Evolutionary conservation across 768 basidiomycete genomes (phyloP).

Genomic region (Boletus tomentosulus): DNA sequence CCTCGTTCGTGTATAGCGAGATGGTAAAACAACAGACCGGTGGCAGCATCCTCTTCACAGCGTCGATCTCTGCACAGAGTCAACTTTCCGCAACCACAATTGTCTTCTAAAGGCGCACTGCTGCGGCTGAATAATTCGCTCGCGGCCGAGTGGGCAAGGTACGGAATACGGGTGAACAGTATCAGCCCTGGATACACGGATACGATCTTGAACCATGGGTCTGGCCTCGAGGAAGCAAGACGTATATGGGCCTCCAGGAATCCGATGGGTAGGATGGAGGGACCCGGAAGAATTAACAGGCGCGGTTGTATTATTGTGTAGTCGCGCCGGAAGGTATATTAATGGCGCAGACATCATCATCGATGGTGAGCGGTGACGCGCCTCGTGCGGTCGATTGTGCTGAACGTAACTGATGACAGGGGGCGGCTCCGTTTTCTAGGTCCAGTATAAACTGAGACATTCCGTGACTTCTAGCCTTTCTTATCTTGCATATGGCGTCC

Average conservation of each 20-base stretch:
- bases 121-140: conserved; percentile 38
- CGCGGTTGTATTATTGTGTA: neutral
- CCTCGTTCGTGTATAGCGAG: conserved; percentile 21
- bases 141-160: conserved; percentile 39
- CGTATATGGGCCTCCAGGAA: conserved; percentile 37
- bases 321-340: neutral
- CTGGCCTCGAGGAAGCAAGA: conserved; percentile 30
- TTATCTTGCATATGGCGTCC: neutral
- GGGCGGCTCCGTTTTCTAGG: conserved; percentile 33
- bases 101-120: conserved; percentile 39
- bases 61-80: conserved; percentile 42
- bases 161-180: conserved; percentile 42
- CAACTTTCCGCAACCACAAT: conserved; percentile 41
- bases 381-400: conserved; percentile 22
- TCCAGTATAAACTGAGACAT: neutral
- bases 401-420: conserved; percentile 5
- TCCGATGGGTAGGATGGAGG: conserved; percentile 42
- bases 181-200: conserved; percentile 28
- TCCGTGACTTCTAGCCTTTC: neutral
- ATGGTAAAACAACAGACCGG: conserved; percentile 41
- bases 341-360: neutral
- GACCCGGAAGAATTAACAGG: conserved; percentile 35
- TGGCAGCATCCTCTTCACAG: conserved; percentile 40
- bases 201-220: conserved; percentile 38
- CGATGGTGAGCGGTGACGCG: conserved; percentile 4